These are phyloP conservation scores for Yamadazyma kitorensis DNA, from an alignment of 805 yeast species.

Conservation along the genomic window DNA sequence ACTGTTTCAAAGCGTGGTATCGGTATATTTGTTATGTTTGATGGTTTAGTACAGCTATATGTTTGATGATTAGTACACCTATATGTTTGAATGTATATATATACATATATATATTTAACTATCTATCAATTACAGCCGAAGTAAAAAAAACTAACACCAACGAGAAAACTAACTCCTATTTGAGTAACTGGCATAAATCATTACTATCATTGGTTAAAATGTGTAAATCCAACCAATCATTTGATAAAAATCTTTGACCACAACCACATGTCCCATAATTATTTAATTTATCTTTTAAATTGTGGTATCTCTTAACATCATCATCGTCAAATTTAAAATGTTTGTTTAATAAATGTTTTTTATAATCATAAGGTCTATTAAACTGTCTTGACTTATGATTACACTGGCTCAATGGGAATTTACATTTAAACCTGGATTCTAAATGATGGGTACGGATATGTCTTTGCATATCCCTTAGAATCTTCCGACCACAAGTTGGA, in stretches of 20 bases:
- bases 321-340: slow-evolving; percentile 57
- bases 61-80: no score
- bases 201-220: slow-evolving; percentile 19
- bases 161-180: no score
- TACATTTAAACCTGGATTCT: slow-evolving; percentile 55
- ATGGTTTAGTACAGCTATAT: no score
- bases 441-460: slow-evolving; percentile 62
- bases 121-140: no score
- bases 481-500: slow-evolving; percentile 49
- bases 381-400: slow-evolving; percentile 59
- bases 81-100: no score
- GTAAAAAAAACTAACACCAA: no score
- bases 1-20: no score
- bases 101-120: no score
- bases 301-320: slow-evolving; percentile 42
- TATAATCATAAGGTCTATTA: slow-evolving; percentile 58
- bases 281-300: slow-evolving; percentile 50
- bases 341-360: slow-evolving; percentile 59
- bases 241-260: slow-evolving; percentile 30
- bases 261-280: slow-evolving; percentile 51
- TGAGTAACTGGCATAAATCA: slow-evolving; percentile 1
- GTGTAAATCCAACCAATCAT: slow-evolving; percentile 37
- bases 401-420: slow-evolving; percentile 54
- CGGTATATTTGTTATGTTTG: no score
- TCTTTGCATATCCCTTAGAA: slow-evolving; percentile 59